Conservation (phyloP, 352 stramenopile genomes). For the Globisporangium solare region DNA sequence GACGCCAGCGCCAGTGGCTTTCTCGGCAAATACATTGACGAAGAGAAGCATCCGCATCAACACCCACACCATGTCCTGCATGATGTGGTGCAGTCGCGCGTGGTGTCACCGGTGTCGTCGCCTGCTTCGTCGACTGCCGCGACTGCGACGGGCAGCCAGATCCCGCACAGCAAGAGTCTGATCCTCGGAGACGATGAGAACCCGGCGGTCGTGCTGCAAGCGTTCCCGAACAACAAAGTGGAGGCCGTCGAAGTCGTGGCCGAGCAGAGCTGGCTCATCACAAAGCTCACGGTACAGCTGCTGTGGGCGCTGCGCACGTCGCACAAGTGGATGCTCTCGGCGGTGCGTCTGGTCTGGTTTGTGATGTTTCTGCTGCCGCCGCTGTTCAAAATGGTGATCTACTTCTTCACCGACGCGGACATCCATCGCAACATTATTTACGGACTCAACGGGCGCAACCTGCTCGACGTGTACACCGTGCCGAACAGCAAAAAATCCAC, state of each 20-base stretch:
- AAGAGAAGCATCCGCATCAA: conserved; percentile 20
- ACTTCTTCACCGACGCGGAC: conserved; percentile 48
- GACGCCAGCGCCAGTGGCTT: conserved; percentile 25
- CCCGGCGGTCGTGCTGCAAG: conserved; percentile 32
- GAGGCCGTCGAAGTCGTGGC: conserved; percentile 58
- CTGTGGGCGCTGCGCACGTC: conserved; percentile 69
- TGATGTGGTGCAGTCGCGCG: conserved; percentile 2
- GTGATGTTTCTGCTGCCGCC: conserved; percentile 48
- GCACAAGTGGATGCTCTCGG: conserved; percentile 63
- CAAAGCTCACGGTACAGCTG: conserved; percentile 60
- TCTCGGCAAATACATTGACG: conserved; percentile 28
- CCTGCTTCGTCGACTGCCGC: conserved; percentile 12
- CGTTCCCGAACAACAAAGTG: conserved; percentile 30
- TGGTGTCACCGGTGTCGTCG: conserved; percentile 1
- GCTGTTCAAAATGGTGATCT: conserved; percentile 49
- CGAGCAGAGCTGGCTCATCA: conserved; percentile 71
- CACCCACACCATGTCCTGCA: conserved; percentile 12
- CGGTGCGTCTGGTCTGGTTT: conserved; percentile 60
- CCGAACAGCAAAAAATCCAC: conserved; percentile 16
- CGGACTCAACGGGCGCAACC: conserved; percentile 63
- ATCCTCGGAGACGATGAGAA: conserved; percentile 33
- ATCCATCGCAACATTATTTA: conserved; percentile 83
- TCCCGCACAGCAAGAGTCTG: conserved; percentile 46
- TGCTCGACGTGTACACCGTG: conserved; percentile 84
- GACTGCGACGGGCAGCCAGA: background rate